phyloP scores from a whole-genome alignment of 1,139 yeast genomes.

The Lodderomyces jiufengensis region DNA sequence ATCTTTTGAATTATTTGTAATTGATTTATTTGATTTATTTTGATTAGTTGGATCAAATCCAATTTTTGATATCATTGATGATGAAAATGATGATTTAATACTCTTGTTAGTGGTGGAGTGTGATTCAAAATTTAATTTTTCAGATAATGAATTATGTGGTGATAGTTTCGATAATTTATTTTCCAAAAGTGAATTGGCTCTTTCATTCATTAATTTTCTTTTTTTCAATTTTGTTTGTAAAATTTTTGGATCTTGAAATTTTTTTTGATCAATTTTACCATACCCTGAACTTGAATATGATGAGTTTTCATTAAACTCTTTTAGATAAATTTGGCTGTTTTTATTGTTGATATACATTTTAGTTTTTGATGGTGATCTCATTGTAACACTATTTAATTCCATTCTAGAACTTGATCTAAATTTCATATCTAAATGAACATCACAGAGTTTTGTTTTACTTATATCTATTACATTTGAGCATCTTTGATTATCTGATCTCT shows the following conservation, averaged over 20 bases:
- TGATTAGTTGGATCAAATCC: constrained; percentile 51
- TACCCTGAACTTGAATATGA: constrained; percentile 9
- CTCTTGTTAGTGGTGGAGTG: constrained; percentile 1
- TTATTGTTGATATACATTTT: constrained; percentile 18
- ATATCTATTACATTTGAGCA: constrained; percentile 64
- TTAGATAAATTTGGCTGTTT: constrained; percentile 2
- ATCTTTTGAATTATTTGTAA: constrained; percentile 8
- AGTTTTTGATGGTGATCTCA: constrained; percentile 35
- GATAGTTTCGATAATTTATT: constrained; percentile 22
- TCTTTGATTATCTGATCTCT: constrained; percentile 36
- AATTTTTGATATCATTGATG: constrained; percentile 35
- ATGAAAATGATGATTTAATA: constrained; percentile 21
- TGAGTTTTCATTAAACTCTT: constrained; percentile 26
- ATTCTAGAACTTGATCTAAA: constrained; percentile 57
- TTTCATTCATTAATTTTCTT: constrained; percentile 30
- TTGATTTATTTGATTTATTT: constrained; percentile 14
- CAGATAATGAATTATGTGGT: constrained; percentile 9
- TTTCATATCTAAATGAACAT: constrained; percentile 63
- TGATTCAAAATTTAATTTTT: constrained; percentile 9
- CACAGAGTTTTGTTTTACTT: constrained; percentile 55
- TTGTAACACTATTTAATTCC: constrained; percentile 62
- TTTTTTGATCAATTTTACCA: constrained; percentile 14
- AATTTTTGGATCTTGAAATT: constrained; percentile 46
- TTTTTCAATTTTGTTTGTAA: constrained; percentile 33
- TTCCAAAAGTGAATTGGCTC: constrained; percentile 33